Base-by-base conservation (phyloP, 768 basidiomycete species). In the Psilocybe cubensis region DNA sequence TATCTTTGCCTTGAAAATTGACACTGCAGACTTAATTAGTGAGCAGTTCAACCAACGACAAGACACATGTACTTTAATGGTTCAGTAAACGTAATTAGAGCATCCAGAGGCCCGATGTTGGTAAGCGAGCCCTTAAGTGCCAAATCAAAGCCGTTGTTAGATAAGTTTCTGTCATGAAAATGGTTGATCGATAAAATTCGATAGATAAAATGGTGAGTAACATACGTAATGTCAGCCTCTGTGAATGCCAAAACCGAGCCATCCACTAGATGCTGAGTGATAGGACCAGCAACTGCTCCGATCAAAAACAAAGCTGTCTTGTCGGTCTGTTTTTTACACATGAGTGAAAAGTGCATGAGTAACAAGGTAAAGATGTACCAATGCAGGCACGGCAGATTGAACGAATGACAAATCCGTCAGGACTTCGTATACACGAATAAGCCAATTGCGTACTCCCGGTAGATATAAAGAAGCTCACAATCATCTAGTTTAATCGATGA, bases 21-120 rank as follows among this genome's bases (percentile, higher is more conserved):
- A 90, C 83, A 11, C 84, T 88, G 18, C 14, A 31, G 6, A 6
- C 29, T 35, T 43, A 12, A 8, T 42, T 25, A 48, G n/a, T 43
- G 3, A 31, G 29, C 8, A 20, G n/a, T 5, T 11, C 23, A 29
- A 40, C n/a, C 18, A 14, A 10, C 29, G 28, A 40, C n/a, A 35
- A 10, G 56, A 6, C 18, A n/a, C 12, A 69, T 81, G 52, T 72
- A 87, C 83, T 63, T 81, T 43, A 89, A 72, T 1, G 86, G 86
- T 41, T 88, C 83, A 12, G 76, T 73, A 65, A 91, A 91, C 12
- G 81, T 79, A 47, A 91, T 89, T 45, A 79, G 63, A 3, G 87
- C 88, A 71, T 91, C 88, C 49, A 91, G 76, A 20, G 89, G 88
- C 0, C 89, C 89, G 5, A 81, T 69, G 48, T 85, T 82, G 0